Conservation (phyloP, 2,329 filamentous ascomycete genomes). For the Sclerotinia glacialis region DNA sequence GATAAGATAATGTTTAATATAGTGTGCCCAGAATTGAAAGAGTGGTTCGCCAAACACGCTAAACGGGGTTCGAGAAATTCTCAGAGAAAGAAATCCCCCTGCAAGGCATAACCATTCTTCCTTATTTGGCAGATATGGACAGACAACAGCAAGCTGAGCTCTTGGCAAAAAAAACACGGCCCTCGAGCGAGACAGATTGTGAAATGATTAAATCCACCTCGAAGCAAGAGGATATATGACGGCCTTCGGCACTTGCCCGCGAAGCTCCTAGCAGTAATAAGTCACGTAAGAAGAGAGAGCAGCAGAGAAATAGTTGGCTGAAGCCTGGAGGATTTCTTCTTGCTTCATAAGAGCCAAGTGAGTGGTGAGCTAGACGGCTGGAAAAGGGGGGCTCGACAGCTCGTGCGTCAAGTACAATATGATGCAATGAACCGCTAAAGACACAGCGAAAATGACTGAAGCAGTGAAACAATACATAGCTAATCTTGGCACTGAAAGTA, state of each 20-base stretch:
- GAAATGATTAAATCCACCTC: neutral
- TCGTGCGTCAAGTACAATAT: neutral
- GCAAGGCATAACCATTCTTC: constrained; percentile 9
- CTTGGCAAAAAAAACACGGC: constrained; percentile 5
- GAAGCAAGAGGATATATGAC: neutral
- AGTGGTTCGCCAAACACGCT: constrained; percentile 7
- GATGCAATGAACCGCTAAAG: neutral
- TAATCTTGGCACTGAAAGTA: neutral
- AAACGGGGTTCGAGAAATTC: constrained; percentile 12
- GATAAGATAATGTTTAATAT: constrained; percentile 14
- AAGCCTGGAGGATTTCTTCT: neutral
- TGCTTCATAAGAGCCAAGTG: neutral
- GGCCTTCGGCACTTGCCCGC: too few species aligned
- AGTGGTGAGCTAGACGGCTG: too few species aligned
- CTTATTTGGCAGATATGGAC: constrained; percentile 4
- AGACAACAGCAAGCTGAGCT: neutral
- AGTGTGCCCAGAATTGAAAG: neutral
- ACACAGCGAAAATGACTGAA: neutral
- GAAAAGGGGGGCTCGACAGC: neutral
- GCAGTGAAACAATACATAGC: neutral
- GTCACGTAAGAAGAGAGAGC: neutral
- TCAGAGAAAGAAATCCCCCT: neutral
- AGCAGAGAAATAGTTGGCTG: neutral
- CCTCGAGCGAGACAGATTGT: neutral
- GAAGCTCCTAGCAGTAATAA: neutral